Evolutionary conservation across 2,329 filamentous ascomycete genomes (phyloP).

Genomic region (Phialophora chinensis): DNA sequence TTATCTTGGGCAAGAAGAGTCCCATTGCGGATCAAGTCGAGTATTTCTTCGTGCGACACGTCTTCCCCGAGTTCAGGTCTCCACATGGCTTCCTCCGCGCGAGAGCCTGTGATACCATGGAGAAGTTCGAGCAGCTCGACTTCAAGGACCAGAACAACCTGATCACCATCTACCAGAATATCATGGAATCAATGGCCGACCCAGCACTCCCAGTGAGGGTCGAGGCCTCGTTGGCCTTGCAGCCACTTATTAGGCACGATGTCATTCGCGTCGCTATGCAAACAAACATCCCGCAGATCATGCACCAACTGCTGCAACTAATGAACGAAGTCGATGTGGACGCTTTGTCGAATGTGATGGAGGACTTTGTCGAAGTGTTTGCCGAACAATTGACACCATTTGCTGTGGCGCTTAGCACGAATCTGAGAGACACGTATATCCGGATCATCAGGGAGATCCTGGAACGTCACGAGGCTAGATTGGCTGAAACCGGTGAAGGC

Average conservation of each 20-base stretch:
- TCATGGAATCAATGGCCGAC: constrained; percentile 96
- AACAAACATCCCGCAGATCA: constrained; percentile 96
- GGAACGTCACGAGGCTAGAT: constrained; percentile 78
- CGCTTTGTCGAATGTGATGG: constrained; percentile 97
- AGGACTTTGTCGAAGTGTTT: constrained; percentile 98
- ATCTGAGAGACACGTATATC: constrained; percentile 93
- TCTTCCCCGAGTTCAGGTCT: constrained; percentile 97
- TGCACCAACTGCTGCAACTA: constrained; percentile 96
- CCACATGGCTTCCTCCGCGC: constrained; percentile 89
- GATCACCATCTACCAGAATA: constrained; percentile 93
- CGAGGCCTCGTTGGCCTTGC: constrained; percentile 88
- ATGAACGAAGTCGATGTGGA: constrained; percentile 98
- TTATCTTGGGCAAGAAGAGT: constrained; percentile 97
- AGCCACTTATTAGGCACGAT: constrained; percentile 94
- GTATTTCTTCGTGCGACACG: constrained; percentile 97
- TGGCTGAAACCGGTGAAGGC: constrained; percentile 64
- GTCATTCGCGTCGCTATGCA: constrained; percentile 95
- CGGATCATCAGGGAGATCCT: constrained; percentile 90
- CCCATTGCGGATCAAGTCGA: constrained; percentile 97
- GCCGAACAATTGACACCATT: constrained; percentile 96
- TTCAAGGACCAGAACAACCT: constrained; percentile 97
- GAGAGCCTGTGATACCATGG: constrained; percentile 92
- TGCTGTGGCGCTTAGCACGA: constrained; percentile 92
- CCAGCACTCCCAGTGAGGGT: constrained; percentile 91
- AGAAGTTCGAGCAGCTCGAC: constrained; percentile 96